A percentile compares a stretch with the other conserved stretches of the same genome.
These are phyloP conservation scores for Mangifera indica DNA, from an alignment of 345 rosid genomes.

Conservation along the genomic window DNA sequence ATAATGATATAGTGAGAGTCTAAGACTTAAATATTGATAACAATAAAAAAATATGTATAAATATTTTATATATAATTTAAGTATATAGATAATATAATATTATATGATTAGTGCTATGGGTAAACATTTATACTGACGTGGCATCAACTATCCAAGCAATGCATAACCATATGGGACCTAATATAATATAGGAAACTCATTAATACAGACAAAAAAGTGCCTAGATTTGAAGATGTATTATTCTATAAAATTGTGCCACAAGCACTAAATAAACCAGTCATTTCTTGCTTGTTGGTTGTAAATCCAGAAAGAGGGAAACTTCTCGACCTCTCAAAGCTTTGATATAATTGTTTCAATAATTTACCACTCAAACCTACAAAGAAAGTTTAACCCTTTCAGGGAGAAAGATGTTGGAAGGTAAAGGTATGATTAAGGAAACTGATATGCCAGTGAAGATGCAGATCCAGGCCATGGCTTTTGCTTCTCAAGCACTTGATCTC, in stretches of 20 bases:
- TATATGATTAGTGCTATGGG: too few relatives aligned
- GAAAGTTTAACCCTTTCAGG: too few relatives aligned
- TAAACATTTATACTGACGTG: neutral
- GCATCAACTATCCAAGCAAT: too few relatives aligned
- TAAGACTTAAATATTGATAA: too few relatives aligned
- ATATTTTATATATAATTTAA: too few relatives aligned
- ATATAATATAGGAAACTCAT: neutral
- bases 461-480: conserved; percentile 36
- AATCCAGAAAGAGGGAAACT: neutral
- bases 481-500: conserved; percentile 44
- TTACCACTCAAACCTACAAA: too few relatives aligned
- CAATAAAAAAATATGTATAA: too few relatives aligned
- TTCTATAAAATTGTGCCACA: conserved; percentile 1
- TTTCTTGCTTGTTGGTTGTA: too few relatives aligned
- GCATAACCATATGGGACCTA: too few relatives aligned
- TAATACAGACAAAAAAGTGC: neutral
- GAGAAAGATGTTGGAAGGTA: conserved; percentile 46
- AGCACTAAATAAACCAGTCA: neutral
- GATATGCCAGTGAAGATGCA: conserved; percentile 44
- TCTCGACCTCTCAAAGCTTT: neutral
- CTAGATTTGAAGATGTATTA: neutral
- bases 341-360: neutral
- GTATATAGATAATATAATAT: too few relatives aligned
- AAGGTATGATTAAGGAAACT: conserved; percentile 40
- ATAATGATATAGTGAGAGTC: too few relatives aligned